phyloP scores from a whole-genome alignment of 2,329 filamentous ascomycete species.

The Penicillium sp. region DNA sequence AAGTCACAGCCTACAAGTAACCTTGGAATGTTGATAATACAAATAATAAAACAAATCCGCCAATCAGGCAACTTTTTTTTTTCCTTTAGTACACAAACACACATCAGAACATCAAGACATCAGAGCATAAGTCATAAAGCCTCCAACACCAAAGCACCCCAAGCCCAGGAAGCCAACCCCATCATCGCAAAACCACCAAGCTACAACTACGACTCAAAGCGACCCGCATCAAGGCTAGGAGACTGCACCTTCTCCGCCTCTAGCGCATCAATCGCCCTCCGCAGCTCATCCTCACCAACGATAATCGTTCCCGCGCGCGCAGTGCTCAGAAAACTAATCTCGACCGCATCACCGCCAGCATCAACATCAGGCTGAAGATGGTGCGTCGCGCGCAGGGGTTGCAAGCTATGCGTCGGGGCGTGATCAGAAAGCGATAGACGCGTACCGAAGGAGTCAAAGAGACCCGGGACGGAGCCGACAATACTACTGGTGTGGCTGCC shows the following conservation, averaged over 20 bases:
- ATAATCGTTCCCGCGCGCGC: conserved; percentile 87
- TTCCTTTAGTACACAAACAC: background rate
- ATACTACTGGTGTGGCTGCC: conserved; percentile 17
- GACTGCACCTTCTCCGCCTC: conserved; percentile 19
- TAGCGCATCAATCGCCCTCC: conserved; percentile 71
- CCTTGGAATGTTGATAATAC: background rate
- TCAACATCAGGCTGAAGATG: conserved; percentile 26
- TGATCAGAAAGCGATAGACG: conserved; percentile 11
- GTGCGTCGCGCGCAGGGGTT: background rate
- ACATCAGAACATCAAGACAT: background rate
- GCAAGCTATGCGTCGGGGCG: conserved; percentile 1
- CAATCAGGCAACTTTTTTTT: background rate
- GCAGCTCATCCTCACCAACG: conserved; percentile 70
- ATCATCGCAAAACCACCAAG: background rate
- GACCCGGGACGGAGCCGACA: conserved; percentile 19
- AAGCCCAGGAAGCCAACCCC: background rate
- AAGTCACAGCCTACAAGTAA: too few species aligned
- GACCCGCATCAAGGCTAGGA: background rate
- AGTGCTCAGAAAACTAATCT: conserved; percentile 89
- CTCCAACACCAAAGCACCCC: too few species aligned
- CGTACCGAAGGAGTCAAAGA: conserved; percentile 19
- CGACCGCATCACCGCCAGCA: conserved; percentile 50
- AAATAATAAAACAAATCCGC: background rate
- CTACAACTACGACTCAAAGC: background rate
- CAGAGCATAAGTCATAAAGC: background rate